Percentiles rank a stretch among this genome's conserved stretches.
These are phyloP conservation scores for Cyclostephanos tholiformis DNA, from an alignment of 108 stramenopile genomes.

Conservation along the genomic window DNA sequence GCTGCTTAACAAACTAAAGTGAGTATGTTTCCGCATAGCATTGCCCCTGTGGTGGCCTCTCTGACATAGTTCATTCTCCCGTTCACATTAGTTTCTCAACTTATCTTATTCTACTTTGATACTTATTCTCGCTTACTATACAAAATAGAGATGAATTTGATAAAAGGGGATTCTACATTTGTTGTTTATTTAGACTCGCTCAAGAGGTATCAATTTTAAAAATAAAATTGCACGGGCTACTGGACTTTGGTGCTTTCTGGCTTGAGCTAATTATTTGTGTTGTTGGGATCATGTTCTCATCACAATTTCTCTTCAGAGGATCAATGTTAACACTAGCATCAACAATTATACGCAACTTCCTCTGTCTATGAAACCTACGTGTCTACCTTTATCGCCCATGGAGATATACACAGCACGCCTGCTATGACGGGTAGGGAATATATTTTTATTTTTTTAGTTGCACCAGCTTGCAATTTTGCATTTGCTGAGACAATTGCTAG, in stretches of 20 bases:
- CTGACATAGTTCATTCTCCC: neutral
- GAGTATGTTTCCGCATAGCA: too few relatives aligned
- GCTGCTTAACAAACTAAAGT: neutral
- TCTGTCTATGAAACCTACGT: neutral
- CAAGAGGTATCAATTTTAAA: slow-evolving; percentile 9
- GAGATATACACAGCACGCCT: neutral
- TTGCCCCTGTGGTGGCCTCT: neutral
- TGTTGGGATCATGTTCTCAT: slow-evolving; percentile 13
- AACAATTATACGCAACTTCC: neutral
- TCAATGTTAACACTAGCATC: slow-evolving; percentile 12
- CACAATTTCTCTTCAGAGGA: slow-evolving; percentile 7
- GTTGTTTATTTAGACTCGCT: slow-evolving; percentile 10
- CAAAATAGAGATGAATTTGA: neutral
- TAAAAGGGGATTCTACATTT: neutral
- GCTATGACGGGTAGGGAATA: neutral
- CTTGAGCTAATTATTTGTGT: slow-evolving; percentile 6
- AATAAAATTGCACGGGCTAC: slow-evolving; percentile 4
- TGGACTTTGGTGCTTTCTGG: slow-evolving; percentile 8
- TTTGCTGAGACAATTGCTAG: too few relatives aligned
- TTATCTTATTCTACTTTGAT: neutral
- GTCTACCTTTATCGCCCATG: neutral
- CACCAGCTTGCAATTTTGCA: too few relatives aligned
- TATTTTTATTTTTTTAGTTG: too few relatives aligned
- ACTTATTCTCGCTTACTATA: neutral
- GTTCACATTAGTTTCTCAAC: neutral